A percentile compares a stretch with the other conserved stretches of the same genome.
Conservation (phyloP, 2,329 filamentous ascomycete genomes). For the Colletotrichum sp. region DNA sequence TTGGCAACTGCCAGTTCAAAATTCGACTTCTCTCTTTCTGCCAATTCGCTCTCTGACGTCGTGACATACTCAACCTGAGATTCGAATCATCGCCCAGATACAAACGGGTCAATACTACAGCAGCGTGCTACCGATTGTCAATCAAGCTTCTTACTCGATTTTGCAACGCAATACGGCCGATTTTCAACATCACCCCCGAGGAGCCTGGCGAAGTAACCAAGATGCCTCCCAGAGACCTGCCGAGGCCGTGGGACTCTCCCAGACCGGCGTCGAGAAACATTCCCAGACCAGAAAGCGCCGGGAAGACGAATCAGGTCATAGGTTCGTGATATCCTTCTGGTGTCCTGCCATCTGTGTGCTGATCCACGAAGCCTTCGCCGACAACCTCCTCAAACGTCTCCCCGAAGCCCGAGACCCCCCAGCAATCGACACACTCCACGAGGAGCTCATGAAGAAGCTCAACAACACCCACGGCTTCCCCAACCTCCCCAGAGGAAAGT, state of each 20-base stretch:
- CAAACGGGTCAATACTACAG: background rate
- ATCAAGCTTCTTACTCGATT: background rate
- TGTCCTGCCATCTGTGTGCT: background rate
- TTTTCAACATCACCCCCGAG: fast-evolving
- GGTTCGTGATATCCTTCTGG: background rate
- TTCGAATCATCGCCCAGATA: background rate
- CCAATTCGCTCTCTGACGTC: background rate
- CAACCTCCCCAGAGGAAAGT: background rate
- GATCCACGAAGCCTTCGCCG: conserved; percentile 3
- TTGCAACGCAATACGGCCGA: background rate
- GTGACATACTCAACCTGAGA: background rate
- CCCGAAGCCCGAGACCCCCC: conserved; percentile 20
- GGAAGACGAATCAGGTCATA: background rate
- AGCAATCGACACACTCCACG: conserved; percentile 29
- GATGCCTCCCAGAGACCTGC: background rate
- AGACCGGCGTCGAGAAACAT: background rate
- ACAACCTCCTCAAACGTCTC: conserved; percentile 5
- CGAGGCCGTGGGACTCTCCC: background rate
- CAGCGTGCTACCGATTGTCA: background rate
- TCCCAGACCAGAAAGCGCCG: background rate
- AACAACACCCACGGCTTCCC: background rate
- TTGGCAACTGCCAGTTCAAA: background rate
- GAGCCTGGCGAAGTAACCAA: background rate
- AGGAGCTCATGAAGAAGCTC: conserved; percentile 29
- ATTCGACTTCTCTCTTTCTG: background rate